A percentile compares a stretch with the other conserved stretches of the same genome.
Conservation (phyloP, 768 basidiomycete species). For the Pulveroboletus ravenelii region DNA sequence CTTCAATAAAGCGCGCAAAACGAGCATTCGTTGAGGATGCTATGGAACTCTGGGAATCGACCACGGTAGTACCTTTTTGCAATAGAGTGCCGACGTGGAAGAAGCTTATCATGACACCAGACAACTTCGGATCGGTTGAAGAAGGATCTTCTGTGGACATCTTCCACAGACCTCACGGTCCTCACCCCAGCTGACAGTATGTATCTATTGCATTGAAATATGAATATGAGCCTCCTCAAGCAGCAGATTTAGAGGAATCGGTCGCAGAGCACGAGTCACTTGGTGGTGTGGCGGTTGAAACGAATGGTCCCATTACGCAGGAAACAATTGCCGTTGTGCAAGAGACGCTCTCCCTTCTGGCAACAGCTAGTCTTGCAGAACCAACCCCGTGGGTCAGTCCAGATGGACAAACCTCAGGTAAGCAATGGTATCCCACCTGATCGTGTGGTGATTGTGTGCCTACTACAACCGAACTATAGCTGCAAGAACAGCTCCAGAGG, state of each 20-base stretch:
- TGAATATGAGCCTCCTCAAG: neutral
- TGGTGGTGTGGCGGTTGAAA: neutral
- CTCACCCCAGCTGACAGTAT: neutral
- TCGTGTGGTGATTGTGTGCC: neutral
- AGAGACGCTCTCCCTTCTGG: neutral
- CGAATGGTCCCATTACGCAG: too few relatives aligned
- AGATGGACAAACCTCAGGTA: neutral
- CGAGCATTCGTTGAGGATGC: neutral
- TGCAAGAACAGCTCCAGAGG: neutral
- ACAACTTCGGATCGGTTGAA: slow-evolving; percentile 4
- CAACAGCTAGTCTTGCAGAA: neutral
- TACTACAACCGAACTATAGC: neutral
- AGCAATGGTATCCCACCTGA: neutral
- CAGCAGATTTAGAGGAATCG: neutral
- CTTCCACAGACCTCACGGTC: neutral
- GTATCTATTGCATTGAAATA: neutral
- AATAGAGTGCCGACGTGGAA: too few relatives aligned
- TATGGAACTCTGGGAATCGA: neutral
- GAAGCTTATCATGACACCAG: neutral
- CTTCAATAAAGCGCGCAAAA: neutral
- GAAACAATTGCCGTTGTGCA: too few relatives aligned
- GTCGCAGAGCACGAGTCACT: neutral
- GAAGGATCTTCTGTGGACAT: neutral
- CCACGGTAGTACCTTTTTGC: neutral
- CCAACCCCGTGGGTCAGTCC: neutral